A percentile compares a stretch with the other conserved stretches of the same genome.
Conservation (phyloP, 345 rosid genomes). For the Acer negundo region DNA sequence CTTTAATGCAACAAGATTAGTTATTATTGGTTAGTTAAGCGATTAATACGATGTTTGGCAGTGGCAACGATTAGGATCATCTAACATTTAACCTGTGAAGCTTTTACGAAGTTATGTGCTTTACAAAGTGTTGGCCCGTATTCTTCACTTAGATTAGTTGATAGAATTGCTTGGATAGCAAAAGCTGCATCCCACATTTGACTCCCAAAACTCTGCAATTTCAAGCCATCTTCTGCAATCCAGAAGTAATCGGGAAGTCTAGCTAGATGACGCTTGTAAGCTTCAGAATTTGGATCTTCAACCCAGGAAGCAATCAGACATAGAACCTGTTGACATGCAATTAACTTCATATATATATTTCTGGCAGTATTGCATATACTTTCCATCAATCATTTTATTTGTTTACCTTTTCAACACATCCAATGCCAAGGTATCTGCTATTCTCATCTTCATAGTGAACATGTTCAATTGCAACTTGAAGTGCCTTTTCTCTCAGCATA, state of each 20-base stretch:
- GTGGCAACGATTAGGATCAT: neutral
- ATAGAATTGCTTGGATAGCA: conserved; percentile 58
- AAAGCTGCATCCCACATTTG: conserved; percentile 74
- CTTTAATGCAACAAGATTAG: conserved; percentile 25
- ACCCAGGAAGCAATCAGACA: conserved; percentile 72
- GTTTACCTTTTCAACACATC: conserved; percentile 60
- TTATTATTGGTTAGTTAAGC: neutral
- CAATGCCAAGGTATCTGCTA: conserved; percentile 57
- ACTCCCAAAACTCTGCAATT: conserved; percentile 64
- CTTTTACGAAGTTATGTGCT: conserved; percentile 58
- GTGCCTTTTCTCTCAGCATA: conserved; percentile 57
- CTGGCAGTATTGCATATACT: too few species aligned
- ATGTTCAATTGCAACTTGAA: conserved; percentile 44
- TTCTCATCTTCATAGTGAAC: conserved; percentile 68
- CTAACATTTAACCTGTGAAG: conserved; percentile 50
- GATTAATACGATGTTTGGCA: neutral
- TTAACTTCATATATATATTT: neutral
- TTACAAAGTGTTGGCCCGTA: conserved; percentile 49
- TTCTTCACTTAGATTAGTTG: conserved; percentile 42
- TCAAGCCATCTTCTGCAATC: conserved; percentile 78
- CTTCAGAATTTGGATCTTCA: conserved; percentile 60
- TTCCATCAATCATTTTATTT: neutral
- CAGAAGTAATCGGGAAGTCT: conserved; percentile 68
- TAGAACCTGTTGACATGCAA: conserved; percentile 25
- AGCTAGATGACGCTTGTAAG: conserved; percentile 59